phyloP scores from a whole-genome alignment of 305 asterid genomes.

The Fraxinus velutina region DNA sequence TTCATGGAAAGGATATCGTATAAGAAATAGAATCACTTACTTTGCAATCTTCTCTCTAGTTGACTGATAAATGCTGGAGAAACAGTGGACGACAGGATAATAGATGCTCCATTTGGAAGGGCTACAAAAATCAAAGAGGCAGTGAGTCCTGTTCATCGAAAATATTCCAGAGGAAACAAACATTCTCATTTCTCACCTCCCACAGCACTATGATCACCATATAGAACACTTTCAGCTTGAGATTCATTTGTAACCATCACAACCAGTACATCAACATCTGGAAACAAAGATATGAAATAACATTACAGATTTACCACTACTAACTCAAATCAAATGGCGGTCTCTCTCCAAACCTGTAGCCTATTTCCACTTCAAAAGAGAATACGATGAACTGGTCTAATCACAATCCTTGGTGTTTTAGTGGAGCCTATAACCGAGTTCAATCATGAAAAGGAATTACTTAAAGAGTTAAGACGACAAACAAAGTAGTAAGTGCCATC shows the following conservation, averaged over 20 bases:
- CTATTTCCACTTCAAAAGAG: slow-evolving; percentile 7
- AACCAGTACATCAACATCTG: slow-evolving; percentile 77
- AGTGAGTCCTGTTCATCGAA: slow-evolving; percentile 29
- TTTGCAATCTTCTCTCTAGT: slow-evolving; percentile 68
- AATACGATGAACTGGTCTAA: slow-evolving; percentile 9
- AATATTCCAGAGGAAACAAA: slow-evolving; percentile 16
- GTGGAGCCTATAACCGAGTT: slow-evolving; percentile 1
- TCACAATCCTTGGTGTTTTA: background rate
- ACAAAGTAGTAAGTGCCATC: slow-evolving; percentile 8
- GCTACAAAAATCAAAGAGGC: slow-evolving; percentile 50
- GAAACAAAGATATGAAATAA: slow-evolving; percentile 27
- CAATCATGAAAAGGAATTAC: slow-evolving; percentile 6
- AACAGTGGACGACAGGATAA: slow-evolving; percentile 86
- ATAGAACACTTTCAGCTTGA: slow-evolving; percentile 91
- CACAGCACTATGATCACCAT: slow-evolving; percentile 78
- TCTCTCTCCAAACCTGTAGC: slow-evolving; percentile 2
- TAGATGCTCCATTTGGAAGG: slow-evolving; percentile 80
- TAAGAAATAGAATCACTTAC: slow-evolving; percentile 46
- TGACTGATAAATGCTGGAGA: slow-evolving; percentile 90
- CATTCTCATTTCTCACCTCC: slow-evolving; percentile 47
- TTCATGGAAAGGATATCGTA: slow-evolving; percentile 2
- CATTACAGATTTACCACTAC: slow-evolving; percentile 11
- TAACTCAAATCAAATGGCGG: slow-evolving; percentile 16
- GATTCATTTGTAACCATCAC: slow-evolving; percentile 92
- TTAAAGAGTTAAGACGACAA: slow-evolving; percentile 4